Evolutionary conservation across 1,284 basidiomycete genomes (phyloP).

Genomic region (Pseudozyma hubeiensis): DNA sequence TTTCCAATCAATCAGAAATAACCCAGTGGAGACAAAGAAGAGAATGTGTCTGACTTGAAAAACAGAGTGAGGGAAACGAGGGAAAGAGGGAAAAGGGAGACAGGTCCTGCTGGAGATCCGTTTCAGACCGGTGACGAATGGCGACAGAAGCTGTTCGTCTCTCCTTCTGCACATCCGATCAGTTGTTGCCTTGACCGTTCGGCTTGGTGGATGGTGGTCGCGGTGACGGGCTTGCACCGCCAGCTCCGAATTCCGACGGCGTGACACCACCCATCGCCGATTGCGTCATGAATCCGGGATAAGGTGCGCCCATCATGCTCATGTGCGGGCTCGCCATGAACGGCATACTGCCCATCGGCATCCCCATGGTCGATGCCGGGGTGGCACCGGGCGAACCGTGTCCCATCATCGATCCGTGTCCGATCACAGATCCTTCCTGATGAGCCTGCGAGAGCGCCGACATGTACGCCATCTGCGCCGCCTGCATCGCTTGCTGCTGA

Average conservation of each 20-base stretch:
- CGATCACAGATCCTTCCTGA: slow-evolving; percentile 39
- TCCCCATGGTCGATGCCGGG: slow-evolving; percentile 38
- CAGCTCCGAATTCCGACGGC: slow-evolving; percentile 24
- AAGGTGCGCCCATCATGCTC: slow-evolving; percentile 57
- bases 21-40: too few relatives aligned
- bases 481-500: slow-evolving; percentile 64
- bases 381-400: slow-evolving; percentile 26
- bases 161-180: too few relatives aligned
- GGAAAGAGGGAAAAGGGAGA: too few relatives aligned
- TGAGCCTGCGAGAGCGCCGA: slow-evolving; percentile 52
- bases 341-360: slow-evolving; percentile 50
- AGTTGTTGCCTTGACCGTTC: slow-evolving; percentile 27
- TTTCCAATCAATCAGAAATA: too few relatives aligned
- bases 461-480: slow-evolving; percentile 67
- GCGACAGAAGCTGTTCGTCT: too few relatives aligned
- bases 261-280: slow-evolving; percentile 22
- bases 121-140: too few relatives aligned
- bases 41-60: too few relatives aligned
- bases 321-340: slow-evolving; percentile 51
- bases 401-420: slow-evolving; percentile 38
- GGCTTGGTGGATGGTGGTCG: slow-evolving; percentile 35
- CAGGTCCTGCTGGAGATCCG: too few relatives aligned
- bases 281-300: slow-evolving; percentile 37
- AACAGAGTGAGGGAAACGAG: too few relatives aligned
- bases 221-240: slow-evolving; percentile 16